Conservation (phyloP, 768 basidiomycete species). For the Suillus cothurnatus region DNA sequence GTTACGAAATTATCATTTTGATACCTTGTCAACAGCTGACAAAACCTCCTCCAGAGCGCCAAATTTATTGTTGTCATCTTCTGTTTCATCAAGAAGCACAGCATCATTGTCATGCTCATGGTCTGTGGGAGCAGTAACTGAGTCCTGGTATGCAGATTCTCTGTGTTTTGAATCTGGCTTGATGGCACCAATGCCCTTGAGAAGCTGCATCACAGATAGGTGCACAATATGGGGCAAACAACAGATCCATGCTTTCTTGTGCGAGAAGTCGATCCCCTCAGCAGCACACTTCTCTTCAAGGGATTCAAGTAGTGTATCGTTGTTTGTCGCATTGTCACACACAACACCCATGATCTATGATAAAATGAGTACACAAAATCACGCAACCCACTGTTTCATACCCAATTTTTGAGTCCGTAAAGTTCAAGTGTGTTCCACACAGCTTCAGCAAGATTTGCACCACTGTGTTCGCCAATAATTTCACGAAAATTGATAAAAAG, state of each 20-base stretch:
- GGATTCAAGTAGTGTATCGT: background rate
- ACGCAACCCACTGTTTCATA: background rate
- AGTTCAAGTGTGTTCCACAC: background rate
- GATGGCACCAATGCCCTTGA: background rate
- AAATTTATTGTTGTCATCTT: background rate
- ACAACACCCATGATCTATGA: background rate
- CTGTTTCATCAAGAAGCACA: background rate
- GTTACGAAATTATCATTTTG: background rate
- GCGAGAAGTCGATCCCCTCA: background rate
- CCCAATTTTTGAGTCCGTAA: background rate
- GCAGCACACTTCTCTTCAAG: background rate
- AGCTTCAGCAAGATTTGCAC: background rate
- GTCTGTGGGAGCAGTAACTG: background rate
- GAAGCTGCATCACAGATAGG: background rate
- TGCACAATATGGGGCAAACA: background rate
- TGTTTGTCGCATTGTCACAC: background rate
- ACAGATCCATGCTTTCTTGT: background rate
- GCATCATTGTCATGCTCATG: background rate
- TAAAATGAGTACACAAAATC: background rate
- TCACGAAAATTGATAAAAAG: background rate
- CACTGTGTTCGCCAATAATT: no score
- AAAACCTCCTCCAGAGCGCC: background rate
- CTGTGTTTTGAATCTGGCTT: background rate
- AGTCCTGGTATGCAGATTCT: background rate
- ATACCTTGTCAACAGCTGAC: background rate